A percentile compares a stretch with the other conserved stretches of the same genome.
phyloP scores from a whole-genome alignment of 805 yeast genomes.

The Cephaloascus fragrans region DNA sequence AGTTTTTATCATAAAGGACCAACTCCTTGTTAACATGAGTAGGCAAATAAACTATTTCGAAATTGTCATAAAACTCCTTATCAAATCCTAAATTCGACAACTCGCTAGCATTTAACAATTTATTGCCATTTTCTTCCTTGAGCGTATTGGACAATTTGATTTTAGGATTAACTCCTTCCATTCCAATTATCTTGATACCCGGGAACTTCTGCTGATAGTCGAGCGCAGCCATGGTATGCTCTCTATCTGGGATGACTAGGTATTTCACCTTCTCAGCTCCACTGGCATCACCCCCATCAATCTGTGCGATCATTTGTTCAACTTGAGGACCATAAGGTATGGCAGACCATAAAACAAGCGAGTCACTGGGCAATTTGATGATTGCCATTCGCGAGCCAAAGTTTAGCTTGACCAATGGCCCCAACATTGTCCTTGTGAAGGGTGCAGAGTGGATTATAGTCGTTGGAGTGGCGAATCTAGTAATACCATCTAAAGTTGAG shows the following conservation, averaged over 20 bases:
- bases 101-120: constrained; percentile 14
- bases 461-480: not conserved
- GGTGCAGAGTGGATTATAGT: not conserved
- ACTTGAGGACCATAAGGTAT: constrained; percentile 44
- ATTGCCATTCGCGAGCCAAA: constrained; percentile 32
- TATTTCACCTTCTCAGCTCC: constrained; percentile 30
- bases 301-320: constrained; percentile 23
- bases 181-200: constrained; percentile 41
- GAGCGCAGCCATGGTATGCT: constrained; percentile 55
- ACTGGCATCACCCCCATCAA: constrained; percentile 20
- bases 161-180: constrained; percentile 27
- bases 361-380: constrained; percentile 14
- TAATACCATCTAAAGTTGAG: not conserved
- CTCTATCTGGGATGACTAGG: constrained; percentile 51
- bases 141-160: constrained; percentile 33
- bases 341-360: constrained; percentile 45
- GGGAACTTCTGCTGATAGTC: constrained; percentile 44
- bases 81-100: constrained; percentile 26
- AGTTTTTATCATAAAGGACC: constrained; percentile 33
- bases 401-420: constrained; percentile 3
- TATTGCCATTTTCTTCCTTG: constrained; percentile 22
- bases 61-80: constrained; percentile 24
- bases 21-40: constrained; percentile 51
- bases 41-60: constrained; percentile 50
- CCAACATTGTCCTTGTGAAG: not conserved